Percentiles rank a stretch among this genome's conserved stretches.
Conservation (phyloP, 2,329 filamentous ascomycete species). For the Calonectria naviculata region DNA sequence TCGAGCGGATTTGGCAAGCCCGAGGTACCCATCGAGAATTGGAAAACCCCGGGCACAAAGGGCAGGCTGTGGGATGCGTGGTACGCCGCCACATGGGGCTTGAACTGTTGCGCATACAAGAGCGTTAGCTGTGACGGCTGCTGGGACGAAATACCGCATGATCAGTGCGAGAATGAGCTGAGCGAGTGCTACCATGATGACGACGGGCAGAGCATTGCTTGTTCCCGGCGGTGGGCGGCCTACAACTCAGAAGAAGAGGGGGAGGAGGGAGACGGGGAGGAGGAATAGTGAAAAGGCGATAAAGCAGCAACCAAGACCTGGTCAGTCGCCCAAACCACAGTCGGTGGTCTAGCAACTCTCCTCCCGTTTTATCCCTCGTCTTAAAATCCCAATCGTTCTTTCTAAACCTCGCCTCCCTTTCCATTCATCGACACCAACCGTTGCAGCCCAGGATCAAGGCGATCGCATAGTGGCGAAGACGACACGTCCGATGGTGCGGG, state of each 20-base stretch:
- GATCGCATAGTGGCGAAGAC: no score
- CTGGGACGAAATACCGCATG: conserved; percentile 1
- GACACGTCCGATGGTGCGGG: no score
- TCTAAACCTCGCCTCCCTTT: no score
- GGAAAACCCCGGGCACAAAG: neutral
- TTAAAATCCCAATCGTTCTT: no score
- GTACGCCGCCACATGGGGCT: neutral
- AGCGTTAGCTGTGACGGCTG: conserved; percentile 10
- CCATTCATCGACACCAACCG: no score
- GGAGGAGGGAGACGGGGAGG: no score
- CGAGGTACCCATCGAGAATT: neutral
- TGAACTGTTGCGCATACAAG: conserved; percentile 24
- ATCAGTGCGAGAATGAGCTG: conserved; percentile 16
- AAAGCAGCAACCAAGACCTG: no score
- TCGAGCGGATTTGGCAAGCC: neutral
- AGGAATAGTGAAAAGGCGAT: neutral
- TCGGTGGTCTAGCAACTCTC: no score
- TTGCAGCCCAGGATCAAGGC: no score
- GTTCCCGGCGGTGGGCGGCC: conserved; percentile 12
- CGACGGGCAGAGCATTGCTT: conserved; percentile 26
- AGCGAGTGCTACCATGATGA: conserved; percentile 27
- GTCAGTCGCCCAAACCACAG: no score
- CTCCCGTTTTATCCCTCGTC: no score
- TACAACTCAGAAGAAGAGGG: conserved; percentile 15
- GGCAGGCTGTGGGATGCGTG: neutral